Percentiles rank a stretch among this genome's conserved stretches.
phyloP scores from a whole-genome alignment of 129 eudicot species.

The Logfia minima region DNA sequence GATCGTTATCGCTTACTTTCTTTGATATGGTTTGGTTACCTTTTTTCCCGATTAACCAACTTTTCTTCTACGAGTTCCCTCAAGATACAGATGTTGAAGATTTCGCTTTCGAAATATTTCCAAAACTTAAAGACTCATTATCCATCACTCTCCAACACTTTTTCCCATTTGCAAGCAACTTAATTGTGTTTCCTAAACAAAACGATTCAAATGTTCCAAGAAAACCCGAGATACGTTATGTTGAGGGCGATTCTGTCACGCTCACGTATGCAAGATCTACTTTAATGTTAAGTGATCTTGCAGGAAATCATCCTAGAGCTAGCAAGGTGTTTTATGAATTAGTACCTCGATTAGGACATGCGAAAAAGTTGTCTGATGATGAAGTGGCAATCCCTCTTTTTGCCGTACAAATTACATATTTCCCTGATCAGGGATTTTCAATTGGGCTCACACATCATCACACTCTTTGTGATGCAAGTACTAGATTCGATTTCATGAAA shows the following conservation, averaged over 20 bases:
- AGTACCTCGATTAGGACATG: conserved; percentile 32
- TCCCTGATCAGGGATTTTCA: conserved; percentile 34
- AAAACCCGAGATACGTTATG: conserved; percentile 28
- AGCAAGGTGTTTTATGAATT: conserved; percentile 37
- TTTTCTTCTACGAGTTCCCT: conserved; percentile 1
- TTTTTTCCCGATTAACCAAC: not conserved
- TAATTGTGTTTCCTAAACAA: not conserved
- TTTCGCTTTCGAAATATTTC: conserved; percentile 10
- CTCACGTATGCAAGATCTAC: conserved; percentile 10
- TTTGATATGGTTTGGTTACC: not conserved
- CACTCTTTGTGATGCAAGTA: conserved; percentile 37
- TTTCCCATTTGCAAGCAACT: too few species aligned
- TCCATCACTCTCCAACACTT: too few species aligned
- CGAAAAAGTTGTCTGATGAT: conserved; percentile 11
- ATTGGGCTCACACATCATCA: conserved; percentile 46
- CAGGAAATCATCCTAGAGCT: conserved; percentile 31
- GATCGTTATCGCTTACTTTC: not conserved
- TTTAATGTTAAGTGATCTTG: conserved; percentile 34
- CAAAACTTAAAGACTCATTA: not conserved
- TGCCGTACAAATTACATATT: conserved; percentile 42
- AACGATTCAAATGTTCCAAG: not conserved
- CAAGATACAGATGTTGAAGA: too few species aligned
- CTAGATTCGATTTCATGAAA: conserved; percentile 30
- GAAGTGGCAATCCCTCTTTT: conserved; percentile 30
- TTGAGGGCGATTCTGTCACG: conserved; percentile 30